Percentiles rank a stretch among this genome's conserved stretches.
Conservation (phyloP, 2,329 filamentous ascomycete genomes). For the Hypoxylon sp. region DNA sequence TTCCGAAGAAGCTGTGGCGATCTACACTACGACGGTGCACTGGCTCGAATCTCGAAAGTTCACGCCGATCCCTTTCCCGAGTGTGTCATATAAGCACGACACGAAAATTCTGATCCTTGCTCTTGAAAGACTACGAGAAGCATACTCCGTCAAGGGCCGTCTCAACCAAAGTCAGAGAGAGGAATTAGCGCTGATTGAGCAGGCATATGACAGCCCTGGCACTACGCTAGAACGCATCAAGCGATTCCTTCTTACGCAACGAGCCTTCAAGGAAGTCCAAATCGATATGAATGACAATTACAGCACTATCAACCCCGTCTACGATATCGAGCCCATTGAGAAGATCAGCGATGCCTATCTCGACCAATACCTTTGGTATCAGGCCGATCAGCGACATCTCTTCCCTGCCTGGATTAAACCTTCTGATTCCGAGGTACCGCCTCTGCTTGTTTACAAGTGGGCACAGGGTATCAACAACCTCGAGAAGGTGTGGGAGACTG, state of each 20-base stretch:
- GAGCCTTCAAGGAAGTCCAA: slow-evolving; percentile 98
- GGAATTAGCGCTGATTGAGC: slow-evolving; percentile 94
- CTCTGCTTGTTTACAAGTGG: slow-evolving; percentile 97
- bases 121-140: slow-evolving; percentile 90
- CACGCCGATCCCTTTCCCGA: slow-evolving; percentile 97
- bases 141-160: slow-evolving; percentile 96
- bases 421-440: slow-evolving; percentile 96
- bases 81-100: slow-evolving; percentile 99
- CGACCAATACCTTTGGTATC: slow-evolving; percentile 99
- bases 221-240: slow-evolving; percentile 97
- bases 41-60: slow-evolving; percentile 99
- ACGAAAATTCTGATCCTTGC: slow-evolving; percentile 98
- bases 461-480: slow-evolving; percentile 99
- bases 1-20: slow-evolving; percentile 97
- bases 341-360: slow-evolving; percentile 99
- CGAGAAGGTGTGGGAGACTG: slow-evolving; percentile 92
- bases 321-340: slow-evolving; percentile 98
- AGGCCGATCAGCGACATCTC: slow-evolving; percentile 94
- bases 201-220: slow-evolving; percentile 97
- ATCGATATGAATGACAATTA: slow-evolving; percentile 99
- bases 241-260: slow-evolving; percentile 94
- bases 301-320: slow-evolving; percentile 98
- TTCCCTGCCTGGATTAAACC: slow-evolving; percentile 99
- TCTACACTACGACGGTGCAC: slow-evolving; percentile 98
- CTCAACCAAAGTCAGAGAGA: slow-evolving; percentile 98